Conservation (phyloP, 306 rosid species). For the Senna tora region DNA sequence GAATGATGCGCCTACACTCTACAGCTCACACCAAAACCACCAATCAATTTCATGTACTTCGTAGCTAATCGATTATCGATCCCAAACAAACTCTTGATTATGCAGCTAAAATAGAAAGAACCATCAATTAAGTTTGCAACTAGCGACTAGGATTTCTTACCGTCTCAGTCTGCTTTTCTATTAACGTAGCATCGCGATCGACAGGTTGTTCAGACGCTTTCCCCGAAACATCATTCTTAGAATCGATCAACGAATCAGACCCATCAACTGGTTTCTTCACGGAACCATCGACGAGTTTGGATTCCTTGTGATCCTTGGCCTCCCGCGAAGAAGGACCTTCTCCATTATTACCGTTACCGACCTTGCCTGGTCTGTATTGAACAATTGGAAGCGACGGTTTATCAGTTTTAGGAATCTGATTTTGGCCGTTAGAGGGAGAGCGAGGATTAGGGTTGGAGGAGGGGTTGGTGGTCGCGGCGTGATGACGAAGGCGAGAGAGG, state of each 20-base stretch:
- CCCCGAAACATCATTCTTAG: conserved; percentile 36
- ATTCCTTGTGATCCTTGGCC: conserved; percentile 36
- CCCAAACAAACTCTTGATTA: background rate
- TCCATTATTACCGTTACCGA: conserved; percentile 34
- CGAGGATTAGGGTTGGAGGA: conserved; percentile 37
- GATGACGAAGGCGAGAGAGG: conserved; percentile 55
- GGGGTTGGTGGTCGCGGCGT: conserved; percentile 31
- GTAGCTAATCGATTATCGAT: background rate
- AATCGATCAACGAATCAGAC: conserved; percentile 36
- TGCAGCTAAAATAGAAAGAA: background rate
- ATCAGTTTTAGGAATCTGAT: conserved; percentile 5
- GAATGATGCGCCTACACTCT: conserved; percentile 3
- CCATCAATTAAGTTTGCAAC: conserved; percentile 1
- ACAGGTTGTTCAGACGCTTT: conserved; percentile 45
- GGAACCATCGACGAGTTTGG: conserved; percentile 39
- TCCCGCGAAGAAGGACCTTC: conserved; percentile 56
- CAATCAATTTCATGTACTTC: background rate
- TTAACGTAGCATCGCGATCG: conserved; percentile 33
- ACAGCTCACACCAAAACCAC: background rate
- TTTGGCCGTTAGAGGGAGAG: conserved; percentile 20
- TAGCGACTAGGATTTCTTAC: conserved; percentile 16
- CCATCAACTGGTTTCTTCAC: conserved; percentile 39
- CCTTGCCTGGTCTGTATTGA: conserved; percentile 32
- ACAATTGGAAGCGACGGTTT: conserved; percentile 19
- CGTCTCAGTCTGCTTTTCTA: conserved; percentile 39